Evolutionary conservation across 2,329 filamentous ascomycete genomes (phyloP).

Genomic region (Taxawa tesnikishii): DNA sequence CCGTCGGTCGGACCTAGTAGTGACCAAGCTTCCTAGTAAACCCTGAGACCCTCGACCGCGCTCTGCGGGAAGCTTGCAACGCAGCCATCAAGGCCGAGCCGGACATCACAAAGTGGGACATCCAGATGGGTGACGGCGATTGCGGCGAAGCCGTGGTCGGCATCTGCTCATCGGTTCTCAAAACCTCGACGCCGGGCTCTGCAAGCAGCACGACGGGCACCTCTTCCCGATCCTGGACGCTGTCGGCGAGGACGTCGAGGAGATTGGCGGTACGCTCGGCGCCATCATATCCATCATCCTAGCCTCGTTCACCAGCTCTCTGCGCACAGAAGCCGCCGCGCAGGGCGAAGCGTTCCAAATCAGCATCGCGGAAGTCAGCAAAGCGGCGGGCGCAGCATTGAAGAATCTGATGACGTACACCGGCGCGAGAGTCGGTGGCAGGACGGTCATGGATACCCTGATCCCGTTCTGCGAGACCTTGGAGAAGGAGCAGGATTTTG

Average conservation of each 20-base stretch:
- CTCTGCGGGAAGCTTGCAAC: constrained; percentile 29
- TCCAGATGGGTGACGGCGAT: constrained; percentile 52
- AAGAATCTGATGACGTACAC: constrained; percentile 29
- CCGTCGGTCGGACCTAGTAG: too few species aligned
- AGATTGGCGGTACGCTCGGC: constrained; percentile 24
- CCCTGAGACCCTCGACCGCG: constrained; percentile 20
- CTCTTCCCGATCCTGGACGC: constrained; percentile 22
- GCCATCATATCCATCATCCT: constrained; percentile 24
- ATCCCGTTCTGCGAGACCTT: constrained; percentile 25
- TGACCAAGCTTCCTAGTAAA: too few species aligned
- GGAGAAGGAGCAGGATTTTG: constrained; percentile 13
- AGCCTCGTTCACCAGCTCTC: constrained; percentile 25
- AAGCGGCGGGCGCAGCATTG: constrained; percentile 24
- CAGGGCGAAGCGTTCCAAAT: constrained; percentile 12
- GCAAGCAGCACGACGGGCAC: constrained; percentile 11
- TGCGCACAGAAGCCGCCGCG: constrained; percentile 20
- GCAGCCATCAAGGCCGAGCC: constrained; percentile 46
- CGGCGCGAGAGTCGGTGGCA: constrained; percentile 19
- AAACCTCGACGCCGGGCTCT: constrained; percentile 17
- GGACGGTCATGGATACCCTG: constrained; percentile 25
- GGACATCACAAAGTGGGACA: constrained; percentile 51
- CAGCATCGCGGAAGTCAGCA: constrained; percentile 12
- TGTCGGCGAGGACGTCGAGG: constrained; percentile 20
- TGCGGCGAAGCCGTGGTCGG: constrained; percentile 44
- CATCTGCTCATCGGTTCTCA: constrained; percentile 22